Conservation (phyloP, 768 basidiomycete species). For the Lactarius vividus region DNA sequence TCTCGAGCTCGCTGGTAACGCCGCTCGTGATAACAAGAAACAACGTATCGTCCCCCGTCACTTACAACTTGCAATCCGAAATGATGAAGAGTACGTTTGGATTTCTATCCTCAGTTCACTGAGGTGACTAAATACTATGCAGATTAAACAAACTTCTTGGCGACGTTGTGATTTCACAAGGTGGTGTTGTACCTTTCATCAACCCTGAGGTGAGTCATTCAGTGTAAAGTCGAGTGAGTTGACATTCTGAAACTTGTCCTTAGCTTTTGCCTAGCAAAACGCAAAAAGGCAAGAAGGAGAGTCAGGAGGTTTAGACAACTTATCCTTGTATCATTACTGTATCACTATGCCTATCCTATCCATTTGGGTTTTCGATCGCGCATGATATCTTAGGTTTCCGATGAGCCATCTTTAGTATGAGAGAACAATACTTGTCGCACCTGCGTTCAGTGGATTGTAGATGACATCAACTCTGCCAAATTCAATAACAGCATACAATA, state of each 20-base stretch:
- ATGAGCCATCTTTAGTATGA: background rate
- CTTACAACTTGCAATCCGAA: conserved; percentile 87
- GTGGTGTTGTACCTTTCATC: conserved; percentile 81
- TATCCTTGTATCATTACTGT: conserved; percentile 24
- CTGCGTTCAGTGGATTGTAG: conserved; percentile 24
- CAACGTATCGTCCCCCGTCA: conserved; percentile 93
- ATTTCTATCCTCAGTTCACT: background rate
- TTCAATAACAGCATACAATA: too few species aligned
- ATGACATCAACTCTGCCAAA: background rate
- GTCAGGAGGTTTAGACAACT: conserved; percentile 42
- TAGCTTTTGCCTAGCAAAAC: conserved; percentile 48
- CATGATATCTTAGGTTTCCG: too few species aligned
- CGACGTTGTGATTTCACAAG: conserved; percentile 85
- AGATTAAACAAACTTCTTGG: conserved; percentile 81
- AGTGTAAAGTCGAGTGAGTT: background rate
- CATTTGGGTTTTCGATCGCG: background rate
- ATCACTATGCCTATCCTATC: conserved; percentile 19
- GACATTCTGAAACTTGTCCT: background rate
- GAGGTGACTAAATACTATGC: background rate
- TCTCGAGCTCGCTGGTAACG: conserved; percentile 86
- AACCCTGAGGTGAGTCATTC: conserved; percentile 39
- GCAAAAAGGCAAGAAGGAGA: conserved; percentile 52
- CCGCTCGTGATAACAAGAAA: conserved; percentile 81
- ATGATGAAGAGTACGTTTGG: conserved; percentile 69
- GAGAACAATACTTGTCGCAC: conserved; percentile 12